Conservation (phyloP, 176 grass and related monocot species). For the Calamus simplicifolius region DNA sequence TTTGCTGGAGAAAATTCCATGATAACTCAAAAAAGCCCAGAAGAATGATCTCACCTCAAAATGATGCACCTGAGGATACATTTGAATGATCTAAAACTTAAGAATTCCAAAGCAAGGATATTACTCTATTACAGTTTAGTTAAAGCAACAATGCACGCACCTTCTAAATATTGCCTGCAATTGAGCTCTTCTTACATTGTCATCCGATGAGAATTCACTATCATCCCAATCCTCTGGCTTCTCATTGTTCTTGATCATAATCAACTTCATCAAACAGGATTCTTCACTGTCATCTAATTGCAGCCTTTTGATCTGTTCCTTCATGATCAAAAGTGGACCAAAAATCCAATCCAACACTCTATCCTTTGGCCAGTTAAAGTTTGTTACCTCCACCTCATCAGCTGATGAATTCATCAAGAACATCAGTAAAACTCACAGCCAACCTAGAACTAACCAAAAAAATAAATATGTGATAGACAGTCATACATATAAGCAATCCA, state of each 20-base stretch:
- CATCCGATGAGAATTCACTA: conserved; percentile 32
- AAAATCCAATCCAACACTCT: conserved; percentile 76
- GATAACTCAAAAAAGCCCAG: too few species aligned
- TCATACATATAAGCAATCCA: conserved; percentile 75
- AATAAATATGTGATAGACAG: not conserved
- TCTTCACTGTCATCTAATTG: conserved; percentile 65
- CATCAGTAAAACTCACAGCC: not conserved
- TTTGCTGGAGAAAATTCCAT: too few species aligned
- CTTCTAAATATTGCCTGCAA: conserved; percentile 83
- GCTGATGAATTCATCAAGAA: conserved; percentile 34
- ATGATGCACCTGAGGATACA: too few species aligned
- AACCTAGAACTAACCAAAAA: too few species aligned
- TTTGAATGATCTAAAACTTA: too few species aligned
- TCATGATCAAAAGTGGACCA: conserved; percentile 66
- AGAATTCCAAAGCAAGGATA: too few species aligned
- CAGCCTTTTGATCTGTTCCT: conserved; percentile 57
- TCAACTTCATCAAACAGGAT: conserved; percentile 46
- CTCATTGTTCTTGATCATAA: conserved; percentile 54
- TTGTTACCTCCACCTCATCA: conserved; percentile 67
- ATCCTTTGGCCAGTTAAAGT: conserved; percentile 74
- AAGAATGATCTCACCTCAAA: too few species aligned
- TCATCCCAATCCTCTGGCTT: conserved; percentile 73
- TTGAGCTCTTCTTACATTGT: conserved; percentile 71
- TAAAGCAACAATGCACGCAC: conserved; percentile 19
- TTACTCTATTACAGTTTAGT: too few species aligned